Evolutionary conservation across 768 basidiomycete genomes (phyloP).

Genomic region (Punctularia strigosozonata): DNA sequence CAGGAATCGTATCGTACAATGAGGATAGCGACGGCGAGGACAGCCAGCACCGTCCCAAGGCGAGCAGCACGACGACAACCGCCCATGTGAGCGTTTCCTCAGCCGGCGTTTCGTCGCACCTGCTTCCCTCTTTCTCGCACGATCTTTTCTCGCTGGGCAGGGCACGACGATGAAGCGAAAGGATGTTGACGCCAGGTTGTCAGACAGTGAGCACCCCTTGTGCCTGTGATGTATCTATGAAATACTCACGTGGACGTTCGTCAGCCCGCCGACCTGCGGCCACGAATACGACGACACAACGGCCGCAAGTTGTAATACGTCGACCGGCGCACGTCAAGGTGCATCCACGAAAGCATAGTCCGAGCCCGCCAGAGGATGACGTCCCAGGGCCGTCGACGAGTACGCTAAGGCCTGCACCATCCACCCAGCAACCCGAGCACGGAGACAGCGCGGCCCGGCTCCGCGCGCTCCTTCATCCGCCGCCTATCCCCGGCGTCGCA

Average conservation of each 20-base stretch:
- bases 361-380: not conserved
- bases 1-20: not conserved
- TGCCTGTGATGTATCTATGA: not conserved
- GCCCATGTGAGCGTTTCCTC: constrained; percentile 53
- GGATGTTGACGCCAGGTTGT: constrained; percentile 15
- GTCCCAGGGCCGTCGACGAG: not conserved
- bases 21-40: constrained; percentile 2
- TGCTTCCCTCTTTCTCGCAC: constrained; percentile 61
- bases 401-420: too few species aligned
- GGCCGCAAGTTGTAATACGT: constrained; percentile 48
- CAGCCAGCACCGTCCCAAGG: not conserved
- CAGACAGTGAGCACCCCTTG: constrained; percentile 28
- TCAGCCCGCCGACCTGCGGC: constrained; percentile 24
- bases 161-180: constrained; percentile 23
- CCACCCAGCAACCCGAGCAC: too few species aligned
- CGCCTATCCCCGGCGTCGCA: constrained; percentile 46
- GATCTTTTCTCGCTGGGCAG: constrained; percentile 49
- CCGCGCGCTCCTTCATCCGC: constrained; percentile 46
- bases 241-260: not conserved
- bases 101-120: constrained; percentile 21
- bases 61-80: constrained; percentile 7
- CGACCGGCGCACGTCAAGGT: constrained; percentile 21
- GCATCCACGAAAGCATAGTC: not conserved
- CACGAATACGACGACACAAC: constrained; percentile 16
- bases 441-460: constrained; percentile 41